phyloP scores from a whole-genome alignment of 768 basidiomycete genomes.

The Obba rivulosa region DNA sequence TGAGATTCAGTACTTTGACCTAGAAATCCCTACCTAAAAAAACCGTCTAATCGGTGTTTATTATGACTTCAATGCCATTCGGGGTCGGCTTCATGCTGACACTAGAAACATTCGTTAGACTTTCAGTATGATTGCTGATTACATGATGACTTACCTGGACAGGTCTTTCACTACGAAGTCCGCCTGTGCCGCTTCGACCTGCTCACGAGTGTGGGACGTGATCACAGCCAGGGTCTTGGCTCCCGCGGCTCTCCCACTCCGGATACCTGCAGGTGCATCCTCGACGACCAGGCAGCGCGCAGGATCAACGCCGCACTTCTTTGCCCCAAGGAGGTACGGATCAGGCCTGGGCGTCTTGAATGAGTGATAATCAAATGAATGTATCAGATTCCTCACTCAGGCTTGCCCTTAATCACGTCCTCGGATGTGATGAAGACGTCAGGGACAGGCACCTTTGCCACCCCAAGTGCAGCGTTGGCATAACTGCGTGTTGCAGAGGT shows the following conservation, averaged over 20 bases:
- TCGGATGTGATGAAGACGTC: conserved; percentile 80
- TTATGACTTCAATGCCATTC: conserved; percentile 41
- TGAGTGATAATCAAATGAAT: not conserved
- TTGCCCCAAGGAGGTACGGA: conserved; percentile 85
- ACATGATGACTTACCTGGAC: conserved; percentile 43
- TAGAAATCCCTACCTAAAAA: not conserved
- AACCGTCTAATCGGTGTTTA: conserved; percentile 26
- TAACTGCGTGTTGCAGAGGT: conserved; percentile 80
- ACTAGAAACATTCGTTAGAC: conserved; percentile 9
- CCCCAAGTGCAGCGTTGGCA: conserved; percentile 63
- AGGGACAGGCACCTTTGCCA: conserved; percentile 62
- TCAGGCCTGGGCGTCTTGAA: conserved; percentile 53
- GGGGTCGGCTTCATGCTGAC: conserved; percentile 26
- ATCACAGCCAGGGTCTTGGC: conserved; percentile 79
- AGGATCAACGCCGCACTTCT: conserved; percentile 58
- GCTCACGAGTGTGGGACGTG: conserved; percentile 71
- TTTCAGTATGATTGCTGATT: not conserved
- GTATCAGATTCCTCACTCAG: conserved; percentile 38
- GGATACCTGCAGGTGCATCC: conserved; percentile 85
- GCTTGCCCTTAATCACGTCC: conserved; percentile 80
- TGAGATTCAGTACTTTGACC: too few relatives aligned
- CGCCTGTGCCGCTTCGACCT: conserved; percentile 57
- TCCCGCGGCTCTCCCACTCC: conserved; percentile 76
- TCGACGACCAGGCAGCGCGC: conserved; percentile 82
- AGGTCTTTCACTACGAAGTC: conserved; percentile 72